Percentiles rank a stretch among this genome's conserved stretches.
Evolutionary conservation across 2,329 filamentous ascomycete genomes (phyloP).

Genomic region (Cladophialophora chaetospira): DNA sequence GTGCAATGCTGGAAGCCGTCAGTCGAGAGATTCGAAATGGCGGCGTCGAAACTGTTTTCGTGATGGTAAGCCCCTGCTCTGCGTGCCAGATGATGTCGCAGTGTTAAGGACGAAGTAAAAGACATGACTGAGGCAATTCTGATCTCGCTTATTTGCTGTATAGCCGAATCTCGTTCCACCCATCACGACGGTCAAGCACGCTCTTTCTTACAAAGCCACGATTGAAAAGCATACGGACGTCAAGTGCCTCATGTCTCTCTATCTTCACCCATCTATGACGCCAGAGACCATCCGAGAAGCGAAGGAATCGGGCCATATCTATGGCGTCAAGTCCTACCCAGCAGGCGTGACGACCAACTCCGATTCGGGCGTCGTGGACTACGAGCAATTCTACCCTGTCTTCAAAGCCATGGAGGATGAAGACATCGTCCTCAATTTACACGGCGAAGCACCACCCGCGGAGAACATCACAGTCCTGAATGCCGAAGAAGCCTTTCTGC

Average conservation of each 20-base stretch:
- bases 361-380: constrained; percentile 50
- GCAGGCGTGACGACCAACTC: constrained; percentile 61
- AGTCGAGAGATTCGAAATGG: constrained; percentile 57
- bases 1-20: constrained; percentile 41
- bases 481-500: constrained; percentile 79
- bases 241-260: constrained; percentile 73
- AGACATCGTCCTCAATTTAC: constrained; percentile 84
- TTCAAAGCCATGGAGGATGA: constrained; percentile 89
- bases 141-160: constrained; percentile 37
- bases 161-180: constrained; percentile 68
- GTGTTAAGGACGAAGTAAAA: too few species aligned
- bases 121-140: background rate
- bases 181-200: constrained; percentile 62
- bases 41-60: constrained; percentile 65
- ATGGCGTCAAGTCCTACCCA: constrained; percentile 58
- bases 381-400: constrained; percentile 55
- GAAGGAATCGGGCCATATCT: constrained; percentile 65
- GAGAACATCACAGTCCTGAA: constrained; percentile 54
- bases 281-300: constrained; percentile 72
- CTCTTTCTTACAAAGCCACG: constrained; percentile 63
- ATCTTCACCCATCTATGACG: constrained; percentile 62
- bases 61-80: constrained; percentile 47
- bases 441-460: constrained; percentile 72
- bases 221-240: constrained; percentile 55
- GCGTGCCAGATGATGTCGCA: too few species aligned